These are phyloP conservation scores for Diaporthe eres DNA, from an alignment of 2,329 filamentous ascomycete species.

Conservation along the genomic window DNA sequence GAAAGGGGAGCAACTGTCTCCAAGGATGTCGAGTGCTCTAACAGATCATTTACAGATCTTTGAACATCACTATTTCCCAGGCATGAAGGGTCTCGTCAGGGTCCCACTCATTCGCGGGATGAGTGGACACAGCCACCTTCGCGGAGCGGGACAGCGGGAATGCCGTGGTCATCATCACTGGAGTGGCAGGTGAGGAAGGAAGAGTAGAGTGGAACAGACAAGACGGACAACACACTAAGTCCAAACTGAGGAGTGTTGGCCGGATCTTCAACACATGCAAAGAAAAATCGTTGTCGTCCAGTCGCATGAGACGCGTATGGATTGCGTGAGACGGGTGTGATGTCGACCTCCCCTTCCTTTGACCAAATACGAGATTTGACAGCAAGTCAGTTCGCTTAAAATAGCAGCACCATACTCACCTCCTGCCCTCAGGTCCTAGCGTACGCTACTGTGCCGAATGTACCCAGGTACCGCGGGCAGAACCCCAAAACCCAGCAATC, in stretches of 20 bases:
- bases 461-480: neutral
- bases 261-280: neutral
- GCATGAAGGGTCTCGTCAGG: constrained; percentile 27
- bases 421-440: neutral
- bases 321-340: constrained; percentile 15
- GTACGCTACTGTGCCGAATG: neutral
- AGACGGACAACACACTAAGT: neutral
- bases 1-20: neutral
- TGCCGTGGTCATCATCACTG: constrained; percentile 10
- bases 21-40: constrained; percentile 1
- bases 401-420: constrained; percentile 15
- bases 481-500: constrained; percentile 3
- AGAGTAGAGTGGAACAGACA: neutral
- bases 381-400: constrained; percentile 11
- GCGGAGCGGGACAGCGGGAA: constrained; percentile 24
- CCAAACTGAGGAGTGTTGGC: neutral
- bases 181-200: neutral
- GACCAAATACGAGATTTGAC: constrained; percentile 22
- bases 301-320: neutral
- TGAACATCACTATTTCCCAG: constrained; percentile 25
- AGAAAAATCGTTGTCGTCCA: neutral
- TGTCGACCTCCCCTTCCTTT: constrained; percentile 4
- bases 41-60: constrained; percentile 1
- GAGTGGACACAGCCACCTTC: constrained; percentile 27
- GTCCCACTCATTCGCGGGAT: constrained; percentile 10